Conservation (phyloP, 257 asterid species). For the Primulina huaijiensis region DNA sequence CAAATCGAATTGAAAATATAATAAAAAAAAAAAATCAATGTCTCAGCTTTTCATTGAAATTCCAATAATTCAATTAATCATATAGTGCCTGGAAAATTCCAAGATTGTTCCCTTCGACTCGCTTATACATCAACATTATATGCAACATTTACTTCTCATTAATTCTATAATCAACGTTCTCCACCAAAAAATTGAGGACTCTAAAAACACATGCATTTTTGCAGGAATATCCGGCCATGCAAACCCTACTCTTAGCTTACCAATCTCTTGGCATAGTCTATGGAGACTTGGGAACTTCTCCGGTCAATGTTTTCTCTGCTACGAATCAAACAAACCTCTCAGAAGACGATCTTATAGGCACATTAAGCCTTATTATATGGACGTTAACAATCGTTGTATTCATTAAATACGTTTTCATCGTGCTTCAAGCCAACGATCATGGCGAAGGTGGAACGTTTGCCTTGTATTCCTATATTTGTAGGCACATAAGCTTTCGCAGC, state of each 20-base stretch:
- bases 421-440: constrained; percentile 60
- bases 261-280: constrained; percentile 71
- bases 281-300: constrained; percentile 80
- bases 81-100: no score
- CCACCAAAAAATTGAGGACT: no score
- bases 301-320: constrained; percentile 65
- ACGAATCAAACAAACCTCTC: constrained; percentile 44
- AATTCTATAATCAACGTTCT: no score
- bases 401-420: constrained; percentile 67
- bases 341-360: constrained; percentile 62
- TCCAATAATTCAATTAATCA: no score
- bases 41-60: no score
- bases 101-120: no score
- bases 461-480: constrained; percentile 54
- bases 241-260: constrained; percentile 52
- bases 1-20: no score
- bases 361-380: constrained; percentile 75
- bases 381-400: constrained; percentile 50
- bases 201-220: no score
- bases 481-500: constrained; percentile 46
- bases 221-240: constrained; percentile 47
- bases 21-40: no score
- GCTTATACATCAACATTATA: no score
- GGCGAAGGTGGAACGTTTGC: constrained; percentile 91
- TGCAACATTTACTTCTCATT: no score